A percentile compares a stretch with the other conserved stretches of the same genome.
Evolutionary conservation across 2,329 filamentous ascomycete genomes (phyloP).

Genomic region (Fusarium sp.): DNA sequence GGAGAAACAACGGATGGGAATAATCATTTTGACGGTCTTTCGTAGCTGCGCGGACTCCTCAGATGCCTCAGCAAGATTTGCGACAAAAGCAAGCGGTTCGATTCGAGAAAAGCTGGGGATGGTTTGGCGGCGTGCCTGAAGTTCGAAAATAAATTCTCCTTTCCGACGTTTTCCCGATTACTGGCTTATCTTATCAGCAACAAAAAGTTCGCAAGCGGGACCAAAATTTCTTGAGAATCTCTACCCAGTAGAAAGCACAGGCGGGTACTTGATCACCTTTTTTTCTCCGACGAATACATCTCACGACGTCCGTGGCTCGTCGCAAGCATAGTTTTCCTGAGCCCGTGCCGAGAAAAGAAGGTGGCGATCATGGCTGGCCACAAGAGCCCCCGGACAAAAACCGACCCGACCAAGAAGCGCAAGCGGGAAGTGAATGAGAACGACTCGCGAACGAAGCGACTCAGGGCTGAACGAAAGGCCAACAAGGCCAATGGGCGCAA

Average conservation of each 20-base stretch:
- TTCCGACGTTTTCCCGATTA: conserved; percentile 48
- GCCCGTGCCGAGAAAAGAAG: conserved; percentile 14
- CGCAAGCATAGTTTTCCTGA: conserved; percentile 32
- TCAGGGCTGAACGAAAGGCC: conserved; percentile 49
- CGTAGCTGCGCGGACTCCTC: conserved; percentile 23
- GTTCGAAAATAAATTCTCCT: conserved; percentile 45
- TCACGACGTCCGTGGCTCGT: conserved; percentile 21
- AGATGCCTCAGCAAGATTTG: conserved; percentile 32
- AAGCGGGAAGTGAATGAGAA: conserved; percentile 59
- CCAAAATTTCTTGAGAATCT: conserved; percentile 53
- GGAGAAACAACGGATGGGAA: conserved; percentile 97
- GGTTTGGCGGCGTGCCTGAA: conserved; percentile 22
- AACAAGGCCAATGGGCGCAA: conserved; percentile 45
- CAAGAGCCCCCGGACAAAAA: conserved; percentile 49
- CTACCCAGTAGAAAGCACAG: conserved; percentile 26
- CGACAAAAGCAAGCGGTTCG: conserved; percentile 38
- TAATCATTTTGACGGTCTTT: conserved; percentile 81
- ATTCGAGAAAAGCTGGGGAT: conserved; percentile 35
- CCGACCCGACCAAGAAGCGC: conserved; percentile 58
- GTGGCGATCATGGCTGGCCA: conserved; percentile 51
- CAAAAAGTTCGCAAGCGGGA: conserved; percentile 54
- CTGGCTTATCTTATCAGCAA: conserved; percentile 55
- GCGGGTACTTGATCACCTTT: conserved; percentile 28
- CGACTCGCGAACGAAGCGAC: conserved; percentile 56
- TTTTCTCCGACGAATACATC: conserved; percentile 35